Percentiles rank a stretch among this genome's conserved stretches.
Conservation (phyloP, 768 basidiomycete species). For the Tubosaeta sp. region DNA sequence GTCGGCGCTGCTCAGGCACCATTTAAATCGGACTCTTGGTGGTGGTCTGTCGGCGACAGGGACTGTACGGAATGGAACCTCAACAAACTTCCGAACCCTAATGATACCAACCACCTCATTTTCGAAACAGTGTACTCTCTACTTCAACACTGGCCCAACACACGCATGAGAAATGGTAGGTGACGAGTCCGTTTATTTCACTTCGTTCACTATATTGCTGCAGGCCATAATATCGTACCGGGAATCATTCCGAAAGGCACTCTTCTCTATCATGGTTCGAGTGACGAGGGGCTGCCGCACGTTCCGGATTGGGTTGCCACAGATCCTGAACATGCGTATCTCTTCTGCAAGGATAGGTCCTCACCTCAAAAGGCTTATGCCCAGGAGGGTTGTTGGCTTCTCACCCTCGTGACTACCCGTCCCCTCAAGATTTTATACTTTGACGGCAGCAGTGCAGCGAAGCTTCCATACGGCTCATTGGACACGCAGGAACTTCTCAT, state of each 20-base stretch:
- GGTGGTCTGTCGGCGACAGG: not conserved
- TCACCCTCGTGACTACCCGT: not conserved
- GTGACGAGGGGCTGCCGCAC: not conserved
- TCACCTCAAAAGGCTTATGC: not conserved
- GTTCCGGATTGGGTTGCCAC: not conserved
- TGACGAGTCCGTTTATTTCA: not conserved
- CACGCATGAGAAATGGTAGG: not conserved
- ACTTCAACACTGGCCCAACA: not conserved
- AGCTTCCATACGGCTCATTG: not conserved
- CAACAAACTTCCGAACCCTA: not conserved
- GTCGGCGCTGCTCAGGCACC: not conserved
- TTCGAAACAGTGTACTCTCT: not conserved
- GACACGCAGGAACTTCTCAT: not conserved
- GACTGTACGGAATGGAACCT: not conserved
- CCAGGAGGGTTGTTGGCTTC: not conserved
- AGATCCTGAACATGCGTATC: not conserved
- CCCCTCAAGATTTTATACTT: not conserved
- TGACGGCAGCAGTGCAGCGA: not conserved
- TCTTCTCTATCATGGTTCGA: not conserved
- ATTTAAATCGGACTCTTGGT: not conserved
- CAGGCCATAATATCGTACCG: not conserved
- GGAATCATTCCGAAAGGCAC: not conserved
- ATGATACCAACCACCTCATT: not conserved
- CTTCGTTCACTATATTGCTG: too few relatives aligned
- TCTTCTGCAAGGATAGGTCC: not conserved